Evolutionary conservation across 75 land plant species (phyloP).

Genomic region (Selaginella tamariscina): DNA sequence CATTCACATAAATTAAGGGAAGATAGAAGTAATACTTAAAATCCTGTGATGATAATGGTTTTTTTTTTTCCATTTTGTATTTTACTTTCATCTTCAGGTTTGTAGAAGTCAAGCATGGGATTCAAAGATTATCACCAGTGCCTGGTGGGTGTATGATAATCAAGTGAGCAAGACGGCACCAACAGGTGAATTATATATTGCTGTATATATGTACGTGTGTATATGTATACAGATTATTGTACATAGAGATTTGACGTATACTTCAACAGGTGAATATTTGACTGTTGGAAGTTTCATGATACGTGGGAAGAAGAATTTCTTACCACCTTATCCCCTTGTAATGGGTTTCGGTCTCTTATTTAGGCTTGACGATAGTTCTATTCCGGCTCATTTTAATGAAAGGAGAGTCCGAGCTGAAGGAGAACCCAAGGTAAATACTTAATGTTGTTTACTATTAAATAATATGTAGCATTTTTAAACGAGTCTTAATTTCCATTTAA

Average conservation of each 20-base stretch:
- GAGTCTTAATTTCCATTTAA: no score
- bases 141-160: slow-evolving; percentile 98
- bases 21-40: no score
- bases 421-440: slow-evolving; percentile 36
- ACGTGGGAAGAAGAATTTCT: slow-evolving; percentile 86
- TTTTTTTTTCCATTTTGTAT: background rate
- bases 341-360: slow-evolving; percentile 98
- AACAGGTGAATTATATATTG: no score
- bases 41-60: background rate
- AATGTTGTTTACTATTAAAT: no score
- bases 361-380: slow-evolving; percentile 86
- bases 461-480: no score
- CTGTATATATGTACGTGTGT: no score
- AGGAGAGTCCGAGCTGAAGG: slow-evolving; percentile 75
- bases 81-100: slow-evolving; percentile 37
- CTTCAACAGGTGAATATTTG: slow-evolving; percentile 96
- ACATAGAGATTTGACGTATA: no score
- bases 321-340: slow-evolving; percentile 87
- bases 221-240: no score
- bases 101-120: slow-evolving; percentile 99
- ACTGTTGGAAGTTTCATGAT: slow-evolving; percentile 99
- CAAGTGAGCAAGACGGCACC: slow-evolving; percentile 99
- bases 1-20: no score
- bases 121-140: slow-evolving; percentile 95
- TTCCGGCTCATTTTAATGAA: slow-evolving; percentile 86